Base-by-base conservation (phyloP, 2,329 filamentous ascomycete species). In the Dothidotthia symphoricarpi region DNA sequence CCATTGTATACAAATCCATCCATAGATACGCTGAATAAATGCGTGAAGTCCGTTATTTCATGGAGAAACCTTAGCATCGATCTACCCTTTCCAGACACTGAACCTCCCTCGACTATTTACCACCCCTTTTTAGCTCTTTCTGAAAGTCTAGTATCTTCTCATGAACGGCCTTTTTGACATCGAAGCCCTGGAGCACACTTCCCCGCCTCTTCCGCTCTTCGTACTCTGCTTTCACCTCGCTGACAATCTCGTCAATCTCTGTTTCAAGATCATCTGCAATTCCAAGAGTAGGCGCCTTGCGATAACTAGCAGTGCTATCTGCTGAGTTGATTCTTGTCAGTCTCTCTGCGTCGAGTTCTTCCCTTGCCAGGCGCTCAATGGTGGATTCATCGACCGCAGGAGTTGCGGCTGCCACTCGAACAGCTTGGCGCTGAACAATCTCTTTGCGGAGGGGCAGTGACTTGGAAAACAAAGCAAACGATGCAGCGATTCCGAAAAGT, bases 201-300 rank as follows among this genome's bases (percentile, higher is more conserved):
- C 72, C 70, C 41, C 72, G 71, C 36, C 69, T 69, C 35, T 64
- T 70, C 40, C 78, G 69, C 50, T 72, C 76, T 59, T 86, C 82
- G 24, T 95, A 78, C 66, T 95, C 88, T 4, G 71, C 73, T 57
- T 75, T 80, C 35, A 95, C 75, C 69, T 95, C 88, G 25, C 77
- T 73, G 8, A 94, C 77, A 17, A 86, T 86, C 57, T 93, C 87
- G 41, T 86, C 83, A 32, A 94, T 75, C 53, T 94, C 88, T 17
- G 74, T 72, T 36, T 82, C 81, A 0, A 82, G 82, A 61, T 96
- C 89, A 47, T 81, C 81, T 1, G 88, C 84, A 25, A 97, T 74
- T 16, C 91, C 91, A 5, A 95, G 70, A 3, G 87, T 76, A 0
- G 86, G 86, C 36, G 81, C 76, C 30, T 73, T 11, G 67, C 74